Evolutionary conservation across 129 eudicot species (phyloP).

Genomic region (Flaveria bidentis): DNA sequence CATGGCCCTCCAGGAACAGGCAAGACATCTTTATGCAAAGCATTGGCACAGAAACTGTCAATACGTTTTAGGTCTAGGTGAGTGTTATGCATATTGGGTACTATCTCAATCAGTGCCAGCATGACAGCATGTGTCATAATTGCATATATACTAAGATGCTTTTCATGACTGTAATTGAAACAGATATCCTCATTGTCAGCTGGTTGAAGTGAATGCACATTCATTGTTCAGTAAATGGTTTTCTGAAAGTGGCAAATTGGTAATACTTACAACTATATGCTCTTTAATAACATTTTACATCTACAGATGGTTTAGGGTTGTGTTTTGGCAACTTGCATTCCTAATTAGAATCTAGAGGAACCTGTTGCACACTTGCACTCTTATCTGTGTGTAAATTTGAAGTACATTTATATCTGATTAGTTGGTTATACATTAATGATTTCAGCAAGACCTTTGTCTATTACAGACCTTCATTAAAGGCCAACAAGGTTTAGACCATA

Average conservation of each 20-base stretch:
- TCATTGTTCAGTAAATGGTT: constrained; percentile 99
- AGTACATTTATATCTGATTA: neutral
- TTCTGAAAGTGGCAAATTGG: constrained; percentile 99
- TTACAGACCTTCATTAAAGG: constrained; percentile 12
- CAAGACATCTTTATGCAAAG: constrained; percentile 96
- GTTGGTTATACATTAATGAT: neutral
- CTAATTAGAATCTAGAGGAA: constrained; percentile 3
- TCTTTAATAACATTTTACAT: constrained; percentile 8
- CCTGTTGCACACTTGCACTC: neutral
- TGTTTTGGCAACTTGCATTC: neutral
- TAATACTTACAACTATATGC: constrained; percentile 27
- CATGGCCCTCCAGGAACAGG: constrained; percentile 99
- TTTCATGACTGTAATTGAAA: constrained; percentile 6
- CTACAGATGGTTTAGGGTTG: neutral
- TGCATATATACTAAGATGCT: constrained; percentile 1
- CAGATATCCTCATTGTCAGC: constrained; percentile 88
- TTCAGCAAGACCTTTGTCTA: neutral
- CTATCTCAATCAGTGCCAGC: constrained; percentile 22
- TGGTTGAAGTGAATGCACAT: constrained; percentile 96
- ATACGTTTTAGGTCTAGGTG: constrained; percentile 91
- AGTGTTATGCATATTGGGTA: neutral
- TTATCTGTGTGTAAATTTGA: neutral
- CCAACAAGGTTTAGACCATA: constrained; percentile 10
- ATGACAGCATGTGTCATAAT: constrained; percentile 12
- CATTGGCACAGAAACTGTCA: constrained; percentile 93